Conservation (phyloP, 495 filamentous ascomycete genomes). For the Pyronema omphalodes region DNA sequence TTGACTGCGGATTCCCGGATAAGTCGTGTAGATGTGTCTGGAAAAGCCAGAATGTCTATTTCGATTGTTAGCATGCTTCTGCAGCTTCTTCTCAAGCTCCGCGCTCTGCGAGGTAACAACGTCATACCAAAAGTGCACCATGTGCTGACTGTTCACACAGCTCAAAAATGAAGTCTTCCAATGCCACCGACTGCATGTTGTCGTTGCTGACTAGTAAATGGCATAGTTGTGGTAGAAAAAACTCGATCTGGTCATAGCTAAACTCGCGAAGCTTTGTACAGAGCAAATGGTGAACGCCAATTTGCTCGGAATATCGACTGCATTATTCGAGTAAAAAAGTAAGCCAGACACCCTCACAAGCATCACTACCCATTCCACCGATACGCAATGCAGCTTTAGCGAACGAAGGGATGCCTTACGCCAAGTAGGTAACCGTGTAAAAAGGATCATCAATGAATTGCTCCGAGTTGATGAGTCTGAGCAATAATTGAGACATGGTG, state of each 20-base stretch:
- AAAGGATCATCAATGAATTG: conserved; percentile 68
- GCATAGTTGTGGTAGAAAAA: conserved; percentile 65
- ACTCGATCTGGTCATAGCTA: conserved; percentile 65
- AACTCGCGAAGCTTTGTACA: conserved; percentile 66
- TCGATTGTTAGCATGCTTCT: background rate
- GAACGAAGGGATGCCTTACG: conserved; percentile 32
- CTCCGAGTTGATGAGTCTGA: conserved; percentile 63
- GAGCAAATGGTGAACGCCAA: conserved; percentile 62
- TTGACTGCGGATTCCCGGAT: conserved; percentile 44
- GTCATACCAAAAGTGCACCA: conserved; percentile 49
- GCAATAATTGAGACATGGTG: conserved; percentile 37
- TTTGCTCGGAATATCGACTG: conserved; percentile 64
- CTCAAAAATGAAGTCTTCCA: conserved; percentile 65
- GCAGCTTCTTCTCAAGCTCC: background rate
- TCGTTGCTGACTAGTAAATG: conserved; percentile 61
- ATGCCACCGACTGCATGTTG: conserved; percentile 59
- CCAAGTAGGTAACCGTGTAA: conserved; percentile 59
- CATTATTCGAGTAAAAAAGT: conserved; percentile 10
- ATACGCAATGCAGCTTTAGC: background rate
- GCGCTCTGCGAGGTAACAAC: background rate
- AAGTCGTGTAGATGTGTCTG: conserved; percentile 66
- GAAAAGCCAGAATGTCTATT: conserved; percentile 65
- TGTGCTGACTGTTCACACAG: conserved; percentile 64
- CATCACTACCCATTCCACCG: background rate
- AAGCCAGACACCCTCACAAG: background rate